phyloP scores from a whole-genome alignment of 306 rosid species.

The Geum urbanum region DNA sequence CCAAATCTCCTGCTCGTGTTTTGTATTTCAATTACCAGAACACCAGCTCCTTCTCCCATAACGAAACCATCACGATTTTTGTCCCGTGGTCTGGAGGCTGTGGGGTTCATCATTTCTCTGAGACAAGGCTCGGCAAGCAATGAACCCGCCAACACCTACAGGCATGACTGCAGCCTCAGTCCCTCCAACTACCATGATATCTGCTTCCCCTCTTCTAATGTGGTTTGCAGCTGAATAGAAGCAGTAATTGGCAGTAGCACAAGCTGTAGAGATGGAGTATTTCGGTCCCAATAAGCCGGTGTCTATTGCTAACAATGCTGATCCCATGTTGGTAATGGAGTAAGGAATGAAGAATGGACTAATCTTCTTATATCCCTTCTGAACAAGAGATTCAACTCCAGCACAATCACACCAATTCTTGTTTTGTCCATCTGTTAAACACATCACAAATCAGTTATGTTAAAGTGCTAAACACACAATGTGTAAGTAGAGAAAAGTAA shows the following conservation, averaged over 20 bases:
- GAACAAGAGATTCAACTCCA: conserved; percentile 47
- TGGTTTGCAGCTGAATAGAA: conserved; percentile 63
- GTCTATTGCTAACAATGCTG: conserved; percentile 66
- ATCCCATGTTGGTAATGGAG: conserved; percentile 55
- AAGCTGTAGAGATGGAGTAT: conserved; percentile 72
- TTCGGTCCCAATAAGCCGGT: conserved; percentile 68
- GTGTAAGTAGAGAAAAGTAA: not conserved
- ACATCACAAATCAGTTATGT: not conserved
- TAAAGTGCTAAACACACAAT: not conserved
- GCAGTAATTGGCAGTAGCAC: conserved; percentile 75
- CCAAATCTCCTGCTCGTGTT: conserved; percentile 67
- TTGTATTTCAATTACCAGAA: conserved; percentile 40
- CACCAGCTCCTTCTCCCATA: conserved; percentile 72
- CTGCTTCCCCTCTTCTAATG: conserved; percentile 71
- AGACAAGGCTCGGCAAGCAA: conserved; percentile 75
- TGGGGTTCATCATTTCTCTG: conserved; percentile 58
- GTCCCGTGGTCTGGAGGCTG: conserved; percentile 82
- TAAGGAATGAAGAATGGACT: conserved; percentile 58
- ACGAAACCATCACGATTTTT: conserved; percentile 70
- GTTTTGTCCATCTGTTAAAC: conserved; percentile 53
- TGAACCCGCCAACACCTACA: conserved; percentile 54
- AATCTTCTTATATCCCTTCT: conserved; percentile 48
- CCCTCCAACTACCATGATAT: conserved; percentile 71
- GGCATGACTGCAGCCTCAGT: conserved; percentile 56
- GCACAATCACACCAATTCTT: conserved; percentile 48